A percentile compares a stretch with the other conserved stretches of the same genome.
Evolutionary conservation across 1,284 basidiomycete species (phyloP).

Genomic region (Rhizopogon parksii): DNA sequence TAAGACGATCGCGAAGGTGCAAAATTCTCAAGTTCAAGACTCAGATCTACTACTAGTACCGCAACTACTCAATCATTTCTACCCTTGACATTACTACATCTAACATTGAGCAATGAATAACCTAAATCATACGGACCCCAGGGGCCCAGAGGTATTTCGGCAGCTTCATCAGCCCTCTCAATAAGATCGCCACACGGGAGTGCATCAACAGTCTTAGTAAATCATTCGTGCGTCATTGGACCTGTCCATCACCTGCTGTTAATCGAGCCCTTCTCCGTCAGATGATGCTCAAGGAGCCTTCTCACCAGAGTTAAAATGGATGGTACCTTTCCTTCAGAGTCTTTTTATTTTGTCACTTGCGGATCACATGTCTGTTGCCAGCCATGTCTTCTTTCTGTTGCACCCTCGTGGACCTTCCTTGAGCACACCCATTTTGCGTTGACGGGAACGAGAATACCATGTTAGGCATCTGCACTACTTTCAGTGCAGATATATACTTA

Average conservation of each 20-base stretch:
- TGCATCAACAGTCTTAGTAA: conserved; percentile 32
- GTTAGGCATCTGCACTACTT: neutral
- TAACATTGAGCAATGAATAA: neutral
- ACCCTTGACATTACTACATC: conserved; percentile 40
- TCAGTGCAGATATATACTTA: neutral
- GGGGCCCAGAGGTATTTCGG: conserved; percentile 59
- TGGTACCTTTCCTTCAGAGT: neutral
- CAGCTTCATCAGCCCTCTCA: conserved; percentile 50
- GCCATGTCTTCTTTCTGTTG: no score
- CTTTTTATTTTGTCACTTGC: no score
- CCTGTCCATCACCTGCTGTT: neutral
- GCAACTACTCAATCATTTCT: conserved; percentile 45
- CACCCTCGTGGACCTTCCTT: no score
- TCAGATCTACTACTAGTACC: conserved; percentile 23
- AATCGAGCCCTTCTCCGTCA: neutral
- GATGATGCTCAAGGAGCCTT: neutral
- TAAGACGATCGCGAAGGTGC: no score
- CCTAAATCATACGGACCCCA: conserved; percentile 31
- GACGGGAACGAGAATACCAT: no score
- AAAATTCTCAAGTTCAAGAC: no score
- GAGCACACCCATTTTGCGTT: no score
- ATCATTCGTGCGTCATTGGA: conserved; percentile 17
- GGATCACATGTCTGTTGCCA: no score
- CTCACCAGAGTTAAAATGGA: neutral
- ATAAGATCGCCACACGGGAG: conserved; percentile 39